Percentiles rank a stretch among this genome's conserved stretches.
These are phyloP conservation scores for Quercus ilex DNA, from an alignment of 306 rosid genomes.

Conservation along the genomic window DNA sequence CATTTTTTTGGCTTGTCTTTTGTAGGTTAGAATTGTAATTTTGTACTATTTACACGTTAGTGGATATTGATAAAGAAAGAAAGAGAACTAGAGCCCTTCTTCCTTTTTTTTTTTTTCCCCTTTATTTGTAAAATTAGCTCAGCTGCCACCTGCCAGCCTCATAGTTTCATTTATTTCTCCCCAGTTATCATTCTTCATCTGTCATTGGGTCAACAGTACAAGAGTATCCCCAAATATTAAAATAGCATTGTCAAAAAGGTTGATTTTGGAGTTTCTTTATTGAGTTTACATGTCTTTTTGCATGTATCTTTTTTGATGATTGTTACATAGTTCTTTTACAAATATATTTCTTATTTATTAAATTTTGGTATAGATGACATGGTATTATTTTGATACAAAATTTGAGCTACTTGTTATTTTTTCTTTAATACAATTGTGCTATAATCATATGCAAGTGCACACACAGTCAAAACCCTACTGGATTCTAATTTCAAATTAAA, in stretches of 20 bases:
- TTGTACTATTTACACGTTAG: background rate
- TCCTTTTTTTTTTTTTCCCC: background rate
- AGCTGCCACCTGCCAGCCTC: background rate
- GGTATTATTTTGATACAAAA: too few relatives aligned
- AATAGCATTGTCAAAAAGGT: background rate
- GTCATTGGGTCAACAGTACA: background rate
- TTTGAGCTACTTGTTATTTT: background rate
- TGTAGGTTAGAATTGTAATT: conserved; percentile 6
- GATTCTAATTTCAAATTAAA: background rate
- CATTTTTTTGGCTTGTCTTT: background rate
- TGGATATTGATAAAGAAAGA: background rate
- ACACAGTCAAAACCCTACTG: background rate
- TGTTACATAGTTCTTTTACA: background rate
- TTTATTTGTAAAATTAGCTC: background rate
- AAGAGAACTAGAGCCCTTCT: conserved; percentile 1
- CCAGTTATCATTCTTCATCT: background rate
- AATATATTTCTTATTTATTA: too few relatives aligned
- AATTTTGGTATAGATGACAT: rapidly evolving
- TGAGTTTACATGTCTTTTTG: background rate
- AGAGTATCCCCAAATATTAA: background rate
- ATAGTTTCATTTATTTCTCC: background rate
- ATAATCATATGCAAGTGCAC: background rate
- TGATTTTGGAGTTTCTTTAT: background rate
- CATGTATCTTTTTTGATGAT: background rate
- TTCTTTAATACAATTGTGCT: background rate